Conservation (phyloP, 768 basidiomycete species). For the Cantharellus anzutake region DNA sequence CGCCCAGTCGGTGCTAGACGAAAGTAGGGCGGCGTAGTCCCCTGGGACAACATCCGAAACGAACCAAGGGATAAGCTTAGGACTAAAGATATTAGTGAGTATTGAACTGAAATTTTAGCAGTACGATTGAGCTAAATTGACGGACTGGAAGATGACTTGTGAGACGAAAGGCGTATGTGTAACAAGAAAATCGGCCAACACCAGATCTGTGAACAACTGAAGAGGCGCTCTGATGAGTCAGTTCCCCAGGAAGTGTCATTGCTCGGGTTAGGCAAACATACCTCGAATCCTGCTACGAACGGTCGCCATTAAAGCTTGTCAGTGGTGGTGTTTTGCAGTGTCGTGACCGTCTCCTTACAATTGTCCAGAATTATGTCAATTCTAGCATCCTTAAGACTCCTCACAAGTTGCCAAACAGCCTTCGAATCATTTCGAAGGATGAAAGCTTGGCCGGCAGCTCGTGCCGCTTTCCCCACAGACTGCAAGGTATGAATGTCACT, state of each 20-base stretch:
- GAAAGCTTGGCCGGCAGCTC: constrained; percentile 51
- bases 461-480: constrained; percentile 61
- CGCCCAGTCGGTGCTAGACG: constrained; percentile 18
- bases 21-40: constrained; percentile 50
- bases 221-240: not conserved
- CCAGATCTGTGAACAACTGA: constrained; percentile 81
- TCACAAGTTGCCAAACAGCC: constrained; percentile 52
- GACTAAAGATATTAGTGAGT: constrained; percentile 26
- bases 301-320: not conserved
- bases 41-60: constrained; percentile 83
- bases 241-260: not conserved
- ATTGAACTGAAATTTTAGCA: not conserved
- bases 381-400: constrained; percentile 28
- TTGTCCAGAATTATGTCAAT: constrained; percentile 90
- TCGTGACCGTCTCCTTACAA: constrained; percentile 24
- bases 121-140: constrained; percentile 8
- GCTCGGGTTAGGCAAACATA: constrained; percentile 14
- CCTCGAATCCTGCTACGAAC: constrained; percentile 72
- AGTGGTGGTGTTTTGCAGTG: not conserved
- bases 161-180: constrained; percentile 71
- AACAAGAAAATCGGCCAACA: constrained; percentile 84
- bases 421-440: constrained; percentile 76
- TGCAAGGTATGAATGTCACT: constrained; percentile 58
- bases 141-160: constrained; percentile 79
- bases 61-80: constrained; percentile 94